Percentiles rank a stretch among this genome's conserved stretches.
phyloP scores from a whole-genome alignment of 352 stramenopile genomes.

The Blastocystis hominis region DNA sequence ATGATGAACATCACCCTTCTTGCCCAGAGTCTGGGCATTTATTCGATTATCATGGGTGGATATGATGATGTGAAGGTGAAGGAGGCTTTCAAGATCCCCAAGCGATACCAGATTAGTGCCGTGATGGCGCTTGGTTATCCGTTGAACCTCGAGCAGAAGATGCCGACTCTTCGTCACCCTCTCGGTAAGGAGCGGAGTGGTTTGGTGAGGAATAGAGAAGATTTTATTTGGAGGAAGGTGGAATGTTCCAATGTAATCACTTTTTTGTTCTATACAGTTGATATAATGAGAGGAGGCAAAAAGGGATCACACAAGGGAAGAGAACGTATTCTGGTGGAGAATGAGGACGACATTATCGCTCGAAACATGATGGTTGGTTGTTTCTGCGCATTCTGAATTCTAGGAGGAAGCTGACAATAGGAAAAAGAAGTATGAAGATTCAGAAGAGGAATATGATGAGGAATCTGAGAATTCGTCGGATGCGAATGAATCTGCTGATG shows the following conservation, averaged over 20 bases:
- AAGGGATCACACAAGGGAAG: slow-evolving; percentile 25
- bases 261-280: not conserved
- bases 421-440: not conserved
- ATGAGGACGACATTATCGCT: slow-evolving; percentile 55
- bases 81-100: slow-evolving; percentile 21
- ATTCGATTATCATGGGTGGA: slow-evolving; percentile 16
- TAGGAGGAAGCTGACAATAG: slow-evolving; percentile 45
- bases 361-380: slow-evolving; percentile 41
- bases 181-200: not conserved
- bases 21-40: not conserved
- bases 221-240: slow-evolving; percentile 11
- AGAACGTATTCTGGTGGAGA: slow-evolving; percentile 29
- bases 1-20: slow-evolving; percentile 40
- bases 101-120: not conserved
- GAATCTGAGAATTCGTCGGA: not conserved
- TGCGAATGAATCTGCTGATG: slow-evolving; percentile 7
- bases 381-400: not conserved
- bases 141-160: not conserved
- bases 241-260: not conserved
- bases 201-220: not conserved
- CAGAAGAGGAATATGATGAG: not conserved
- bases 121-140: slow-evolving; percentile 12
- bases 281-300: slow-evolving; percentile 24
- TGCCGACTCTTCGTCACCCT: not conserved
- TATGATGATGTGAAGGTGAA: not conserved